These are phyloP conservation scores for Urochloa ruziziensis DNA, from an alignment of 176 grass and related monocot genomes.

Conservation along the genomic window DNA sequence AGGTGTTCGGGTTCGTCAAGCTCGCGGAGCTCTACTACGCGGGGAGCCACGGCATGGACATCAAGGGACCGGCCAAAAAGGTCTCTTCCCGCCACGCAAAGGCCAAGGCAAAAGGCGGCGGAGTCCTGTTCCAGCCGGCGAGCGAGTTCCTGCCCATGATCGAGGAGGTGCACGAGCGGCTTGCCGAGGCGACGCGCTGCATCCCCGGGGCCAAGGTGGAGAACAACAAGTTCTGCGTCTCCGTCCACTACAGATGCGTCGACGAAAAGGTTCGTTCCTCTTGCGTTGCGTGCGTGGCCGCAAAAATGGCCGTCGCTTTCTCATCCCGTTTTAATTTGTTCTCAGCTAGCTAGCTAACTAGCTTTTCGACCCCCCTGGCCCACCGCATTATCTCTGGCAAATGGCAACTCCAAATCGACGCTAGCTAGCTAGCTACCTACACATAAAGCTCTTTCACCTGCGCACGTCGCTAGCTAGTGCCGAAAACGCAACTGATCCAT, in stretches of 20 bases:
- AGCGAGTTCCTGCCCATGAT: constrained; percentile 89
- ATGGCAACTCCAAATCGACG: background rate
- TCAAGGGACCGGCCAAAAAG: constrained; percentile 55
- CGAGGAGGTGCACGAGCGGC: constrained; percentile 48
- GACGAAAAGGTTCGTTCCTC: constrained; percentile 61
- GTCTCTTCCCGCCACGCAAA: constrained; percentile 44
- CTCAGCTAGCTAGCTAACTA: background rate
- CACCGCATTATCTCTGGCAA: background rate
- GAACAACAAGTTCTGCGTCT: constrained; percentile 84
- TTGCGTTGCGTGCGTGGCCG: background rate
- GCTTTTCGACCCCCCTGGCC: too few species aligned
- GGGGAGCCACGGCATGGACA: constrained; percentile 97
- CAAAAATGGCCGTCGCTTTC: constrained; percentile 10
- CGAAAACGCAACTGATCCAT: background rate
- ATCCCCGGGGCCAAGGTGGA: constrained; percentile 69
- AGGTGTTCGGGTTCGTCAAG: constrained; percentile 82
- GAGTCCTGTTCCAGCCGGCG: constrained; percentile 75
- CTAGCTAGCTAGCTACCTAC: background rate
- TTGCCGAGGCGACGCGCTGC: constrained; percentile 44
- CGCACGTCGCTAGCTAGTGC: background rate
- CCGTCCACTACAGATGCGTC: constrained; percentile 82
- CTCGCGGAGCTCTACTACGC: constrained; percentile 87
- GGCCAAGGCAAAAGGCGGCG: constrained; percentile 45
- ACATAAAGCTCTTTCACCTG: background rate
- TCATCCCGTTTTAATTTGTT: background rate